These are phyloP conservation scores for Fraxinus pennsylvanica DNA, from an alignment of 257 asterid species.

Conservation along the genomic window DNA sequence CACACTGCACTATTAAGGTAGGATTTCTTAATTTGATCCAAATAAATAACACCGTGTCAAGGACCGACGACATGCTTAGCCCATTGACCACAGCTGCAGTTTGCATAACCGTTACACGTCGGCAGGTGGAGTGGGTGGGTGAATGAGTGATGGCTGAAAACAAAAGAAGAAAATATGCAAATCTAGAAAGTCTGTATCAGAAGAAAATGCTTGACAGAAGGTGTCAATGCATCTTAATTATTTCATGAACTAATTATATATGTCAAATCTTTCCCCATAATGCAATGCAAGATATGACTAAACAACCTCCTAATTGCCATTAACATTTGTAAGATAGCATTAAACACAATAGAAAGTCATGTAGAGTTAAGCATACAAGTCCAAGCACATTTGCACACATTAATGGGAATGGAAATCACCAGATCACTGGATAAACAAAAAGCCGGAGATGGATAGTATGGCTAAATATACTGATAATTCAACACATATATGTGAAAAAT, in stretches of 20 bases:
- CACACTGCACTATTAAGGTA: background rate
- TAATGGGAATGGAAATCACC: conserved; percentile 28
- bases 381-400: conserved; percentile 28
- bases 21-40: background rate
- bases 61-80: background rate
- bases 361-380: conserved; percentile 35
- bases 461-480: background rate
- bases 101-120: background rate
- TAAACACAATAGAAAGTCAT: conserved; percentile 18
- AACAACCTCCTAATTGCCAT: conserved; percentile 40
- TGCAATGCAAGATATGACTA: conserved; percentile 42
- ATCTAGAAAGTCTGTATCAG: background rate
- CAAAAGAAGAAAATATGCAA: background rate
- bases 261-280: conserved; percentile 24
- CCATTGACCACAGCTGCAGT: background rate
- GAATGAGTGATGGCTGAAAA: background rate
- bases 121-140: background rate
- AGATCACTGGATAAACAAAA: conserved; percentile 16
- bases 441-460: conserved; percentile 12
- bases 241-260: conserved; percentile 12
- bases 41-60: background rate
- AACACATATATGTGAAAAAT: background rate
- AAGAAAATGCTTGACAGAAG: background rate
- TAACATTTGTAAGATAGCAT: conserved; percentile 30
- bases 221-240: background rate